Base-by-base conservation (phyloP, 176 grass and related monocot genomes). In the Lolium perenne region DNA sequence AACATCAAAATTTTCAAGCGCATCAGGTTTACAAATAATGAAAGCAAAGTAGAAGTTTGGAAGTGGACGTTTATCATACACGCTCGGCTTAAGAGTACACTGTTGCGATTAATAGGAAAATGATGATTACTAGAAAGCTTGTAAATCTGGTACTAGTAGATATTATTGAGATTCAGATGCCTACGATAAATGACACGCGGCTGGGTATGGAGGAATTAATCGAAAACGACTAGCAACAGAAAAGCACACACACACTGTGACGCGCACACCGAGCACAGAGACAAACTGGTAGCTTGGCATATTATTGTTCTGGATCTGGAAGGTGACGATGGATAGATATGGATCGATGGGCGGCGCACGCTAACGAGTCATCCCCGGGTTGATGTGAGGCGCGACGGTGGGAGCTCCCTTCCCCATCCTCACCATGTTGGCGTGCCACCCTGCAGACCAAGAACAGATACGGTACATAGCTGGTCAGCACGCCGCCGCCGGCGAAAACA, bases 381-480 rank as follows among this genome's bases (percentile, higher is more conserved):
- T 8, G 67, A 77, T 22, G 38, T 80, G 74, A 0, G 87, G 78
- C 57, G 89, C 89, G 16, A 50, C 16, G n/a, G 83, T 87, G 6
- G 84, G 83, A 2, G 61, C 83, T 41, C 38, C 72, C 54, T 86
- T 61, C n/a, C 90, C 94, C 78, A 90, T 83, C 76, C 71, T 91
- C 84, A 90, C 89, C 94, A 91, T 86, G 76, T 95, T 93, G 3
- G 54, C 69, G 10, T 90, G 85, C 94, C 94, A 96, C 25, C 91
- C 94, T 93, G 64, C 41, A 43, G 3, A 35, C 32, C 77, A 79
- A 12, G 71, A 17, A 46, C 62, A 12, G 8, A 20, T 29, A 63
- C 51, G 51, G 14, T 64, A 48, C 9, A 12, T 53, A 10, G 16
- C 41, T 43, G 41, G 41, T 50, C 50, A 78, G 12, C 7, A 38